Base-by-base conservation (phyloP, 352 stramenopile genomes). In the Phytopythium montanum region DNA sequence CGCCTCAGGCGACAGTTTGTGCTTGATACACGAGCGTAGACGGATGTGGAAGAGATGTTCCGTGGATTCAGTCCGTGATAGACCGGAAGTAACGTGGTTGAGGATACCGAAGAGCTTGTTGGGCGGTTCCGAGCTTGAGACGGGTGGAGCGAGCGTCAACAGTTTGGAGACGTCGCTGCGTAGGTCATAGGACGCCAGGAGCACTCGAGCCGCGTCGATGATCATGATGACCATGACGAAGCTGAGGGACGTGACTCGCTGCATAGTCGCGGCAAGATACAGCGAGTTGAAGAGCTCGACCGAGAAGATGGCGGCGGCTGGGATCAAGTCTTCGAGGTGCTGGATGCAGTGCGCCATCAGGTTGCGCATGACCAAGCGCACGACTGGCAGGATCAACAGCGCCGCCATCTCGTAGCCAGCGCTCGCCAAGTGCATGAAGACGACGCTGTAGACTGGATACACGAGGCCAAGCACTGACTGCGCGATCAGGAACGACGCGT, bases 211-310 rank as follows among this genome's bases (percentile, higher is more conserved):
- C 0, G 62, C 52, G 23, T 70, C 62, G 2, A 73, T 55, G 3
- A 31, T 12, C 10, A 67, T 52, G 8, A 70, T 45, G 1, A 45
- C 25, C 2, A 49, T 14, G 1, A 68, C 36, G 5, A 56, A 39
- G 8, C 62, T 45, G 0, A 46, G 39, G 0, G 66, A 70, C 12
- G 51, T 57, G 26, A 60, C n/a, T 16, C 44, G 60, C 41, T 70
- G 66, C 66, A 70, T 70, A 34, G 38, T 59, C 0, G 59, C 65
- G 14, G 63, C 63, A 18, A 74, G 31, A 26, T 70, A 71, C 5
- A 71, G 29, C 1, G 67, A 56, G 31, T 74, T 71, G 63, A 74
- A 74, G 31, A 71, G 68, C 26, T 68, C 51, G 26, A 68, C 56
- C 2, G 62, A 68, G 26, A 73, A 70, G 29, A 74, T 63, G 13